Base-by-base conservation (phyloP, 768 basidiomycete genomes). In the Rhodotorula babjevae region DNA sequence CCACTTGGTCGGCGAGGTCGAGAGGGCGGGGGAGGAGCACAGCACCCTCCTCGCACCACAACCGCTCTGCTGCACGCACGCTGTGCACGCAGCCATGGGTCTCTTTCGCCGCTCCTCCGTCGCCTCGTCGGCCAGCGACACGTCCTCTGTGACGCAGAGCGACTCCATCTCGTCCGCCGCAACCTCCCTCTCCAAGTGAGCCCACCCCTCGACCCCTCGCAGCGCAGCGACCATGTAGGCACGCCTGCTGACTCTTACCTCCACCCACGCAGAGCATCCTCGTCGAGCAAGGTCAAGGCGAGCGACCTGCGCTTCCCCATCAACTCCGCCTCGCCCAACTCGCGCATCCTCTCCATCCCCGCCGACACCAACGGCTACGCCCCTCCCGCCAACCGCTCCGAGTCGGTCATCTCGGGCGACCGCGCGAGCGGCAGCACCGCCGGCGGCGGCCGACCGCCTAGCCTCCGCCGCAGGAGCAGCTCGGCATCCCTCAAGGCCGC, bases 301-400 rank as follows among this genome's bases (percentile, higher is more conserved):
- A 52, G 61, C 9, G 71, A 72, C 19, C 66, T 72, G 5, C 42
- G 31, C 23, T 72, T 72, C n/a, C 68, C 68, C 47, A 27, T 57
- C 57, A 67, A 63, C 42, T 53, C 62, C 1, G 62, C 71, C 27
- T 63, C 65, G 9, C 71, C 71, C 40, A 72, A 72, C 57, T 72
- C 71, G 29, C 71, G 71, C 40, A 65, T 72, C 71, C 57, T 72
- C 40, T 59, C 71, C 27, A 33, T 63, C 23, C 59, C 70, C 19
- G 46, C 56, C 36, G 71, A 67, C 33, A 19, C 53, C 29, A 27
- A 58, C 64, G 25, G 42, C 58, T 7, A 52, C 33, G 2, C 53
- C n/a, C 10, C 69, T 40, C 3, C 47, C 9, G 33, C 56, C 10
- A 57, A 57, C 53, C 12, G 21, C 40, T 19, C 25, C 27, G 14